Conservation (phyloP, 139 green algal species). For the Chlorella sp. region DNA sequence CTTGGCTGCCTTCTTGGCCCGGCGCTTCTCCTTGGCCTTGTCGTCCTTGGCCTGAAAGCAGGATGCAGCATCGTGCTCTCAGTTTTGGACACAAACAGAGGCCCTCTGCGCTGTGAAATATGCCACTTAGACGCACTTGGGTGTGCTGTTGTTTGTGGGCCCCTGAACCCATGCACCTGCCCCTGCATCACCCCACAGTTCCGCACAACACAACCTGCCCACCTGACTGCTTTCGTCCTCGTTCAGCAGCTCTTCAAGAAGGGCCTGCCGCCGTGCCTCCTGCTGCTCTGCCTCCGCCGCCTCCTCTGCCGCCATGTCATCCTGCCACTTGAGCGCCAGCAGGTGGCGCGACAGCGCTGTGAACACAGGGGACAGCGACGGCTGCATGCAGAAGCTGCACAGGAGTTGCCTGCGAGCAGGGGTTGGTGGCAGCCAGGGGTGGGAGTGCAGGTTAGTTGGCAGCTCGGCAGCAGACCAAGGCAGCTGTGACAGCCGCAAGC, state of each 20-base stretch:
- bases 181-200: too few species aligned
- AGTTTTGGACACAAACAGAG: too few species aligned
- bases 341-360: background rate
- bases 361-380: background rate
- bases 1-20: background rate
- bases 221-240: constrained; percentile 1
- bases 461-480: too few species aligned
- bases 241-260: background rate
- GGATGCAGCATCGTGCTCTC: background rate
- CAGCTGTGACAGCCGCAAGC: too few species aligned
- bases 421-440: too few species aligned
- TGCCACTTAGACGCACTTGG: too few species aligned
- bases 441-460: too few species aligned
- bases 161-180: too few species aligned
- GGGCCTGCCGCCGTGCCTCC: background rate
- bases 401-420: background rate
- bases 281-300: background rate
- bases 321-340: constrained; percentile 13
- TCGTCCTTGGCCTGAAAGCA: background rate
- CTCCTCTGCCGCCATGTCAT: background rate
- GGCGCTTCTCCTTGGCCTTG: background rate
- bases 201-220: too few species aligned
- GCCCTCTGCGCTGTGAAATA: too few species aligned
- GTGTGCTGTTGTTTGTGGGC: too few species aligned
- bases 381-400: background rate